Base-by-base conservation (phyloP, 345 rosid genomes). In the Eucalyptus erythrocorys region DNA sequence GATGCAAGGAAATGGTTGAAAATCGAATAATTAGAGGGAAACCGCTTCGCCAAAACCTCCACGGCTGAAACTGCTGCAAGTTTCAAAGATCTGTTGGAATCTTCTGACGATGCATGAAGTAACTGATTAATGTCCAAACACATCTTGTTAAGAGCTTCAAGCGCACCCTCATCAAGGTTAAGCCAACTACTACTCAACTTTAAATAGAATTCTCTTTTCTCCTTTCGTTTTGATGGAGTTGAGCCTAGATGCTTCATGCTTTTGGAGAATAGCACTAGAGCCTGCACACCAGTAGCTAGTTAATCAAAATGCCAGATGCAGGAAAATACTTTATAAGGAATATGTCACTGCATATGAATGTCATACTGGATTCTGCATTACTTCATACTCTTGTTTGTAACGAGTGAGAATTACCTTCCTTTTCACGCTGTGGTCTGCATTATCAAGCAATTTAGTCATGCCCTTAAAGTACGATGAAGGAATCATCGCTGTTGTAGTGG, bases 61-160 rank as follows among this genome's bases (percentile, higher is more conserved):
- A 98, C 49, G 13, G 99, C 90, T 53, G 98, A 95, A 90, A 97
- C 90, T 85, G 98, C 99, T 51, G 94, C 93, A 87, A 95, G 92
- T 88, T 93, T 95, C 89, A 95, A 88, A 19, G 97, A 92, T 89
- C 86, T 86, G 89, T 94, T 88, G 32, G 94, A 93, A 90, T 93
- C 96, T 79, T 91, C 95, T 84, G 48, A 88, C 40, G 92, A 86
- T 87, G 89, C 91, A 93, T 95, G 95, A 92, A 97, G 90, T 90
- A 95, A 87, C 88, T 61, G 93, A 91, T 95, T 94, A 91, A 98
- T 93, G 88, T 92, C 95, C 91, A 88, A 87, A 84, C 99, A 95
- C 98, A 96, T 91, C 88, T 88, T 90, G 49, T 90, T 89, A 86
- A 96, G 95, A 91, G 92, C 90, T 86, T 95, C 95, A 53, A 94